Evolutionary conservation across 352 stramenopile genomes (phyloP).

Genomic region (Globisporangium yorkense): DNA sequence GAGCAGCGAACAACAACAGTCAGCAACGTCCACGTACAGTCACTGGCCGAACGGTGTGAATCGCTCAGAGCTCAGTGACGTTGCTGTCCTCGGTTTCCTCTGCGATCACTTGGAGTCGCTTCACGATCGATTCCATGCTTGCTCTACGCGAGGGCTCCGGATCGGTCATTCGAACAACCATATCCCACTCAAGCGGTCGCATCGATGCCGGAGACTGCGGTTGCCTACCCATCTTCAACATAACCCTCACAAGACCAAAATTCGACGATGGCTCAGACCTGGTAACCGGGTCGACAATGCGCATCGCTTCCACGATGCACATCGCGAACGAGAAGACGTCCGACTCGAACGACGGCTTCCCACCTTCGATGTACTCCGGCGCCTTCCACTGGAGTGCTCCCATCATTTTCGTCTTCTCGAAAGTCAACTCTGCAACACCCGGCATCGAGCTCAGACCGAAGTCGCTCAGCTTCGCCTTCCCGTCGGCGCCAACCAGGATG

Average conservation of each 20-base stretch:
- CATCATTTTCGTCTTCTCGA: slow-evolving; percentile 17
- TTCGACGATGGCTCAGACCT: neutral
- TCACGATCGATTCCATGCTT: neutral
- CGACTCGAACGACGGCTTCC: slow-evolving; percentile 3
- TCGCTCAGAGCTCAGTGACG: neutral
- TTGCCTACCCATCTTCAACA: neutral
- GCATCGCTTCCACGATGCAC: slow-evolving; percentile 4
- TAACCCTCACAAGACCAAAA: neutral
- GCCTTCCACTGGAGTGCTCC: slow-evolving; percentile 30
- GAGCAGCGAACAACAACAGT: neutral
- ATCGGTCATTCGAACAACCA: neutral
- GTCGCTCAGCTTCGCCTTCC: slow-evolving; percentile 30
- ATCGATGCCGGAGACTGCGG: neutral
- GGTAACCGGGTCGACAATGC: neutral
- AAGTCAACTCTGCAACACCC: slow-evolving; percentile 13
- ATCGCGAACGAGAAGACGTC: slow-evolving; percentile 5
- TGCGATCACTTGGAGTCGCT: neutral
- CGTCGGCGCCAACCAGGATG: slow-evolving; percentile 53
- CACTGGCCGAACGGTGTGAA: neutral
- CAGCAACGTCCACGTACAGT: neutral
- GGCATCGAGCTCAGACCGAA: slow-evolving; percentile 29
- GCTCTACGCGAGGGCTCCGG: neutral
- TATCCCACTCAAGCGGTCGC: neutral
- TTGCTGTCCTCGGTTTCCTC: neutral
- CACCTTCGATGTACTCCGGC: slow-evolving; percentile 16